Percentiles rank a stretch among this genome's conserved stretches.
These are phyloP conservation scores for Tolypocladium inflatum DNA, from an alignment of 2,329 filamentous ascomycete genomes.

Conservation along the genomic window DNA sequence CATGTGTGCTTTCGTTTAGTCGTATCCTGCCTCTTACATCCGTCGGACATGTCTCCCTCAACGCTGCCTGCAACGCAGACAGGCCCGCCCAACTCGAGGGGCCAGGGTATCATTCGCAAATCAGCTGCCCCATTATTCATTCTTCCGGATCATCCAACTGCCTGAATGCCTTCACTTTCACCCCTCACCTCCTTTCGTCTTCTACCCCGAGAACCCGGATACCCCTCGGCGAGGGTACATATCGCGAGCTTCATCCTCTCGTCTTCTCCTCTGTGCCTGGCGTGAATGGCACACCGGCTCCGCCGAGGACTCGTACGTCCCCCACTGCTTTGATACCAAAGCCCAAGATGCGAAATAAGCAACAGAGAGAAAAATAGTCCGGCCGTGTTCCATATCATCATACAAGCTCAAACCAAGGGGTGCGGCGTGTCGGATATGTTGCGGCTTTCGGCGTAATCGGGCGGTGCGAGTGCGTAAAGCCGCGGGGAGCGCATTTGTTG, in stretches of 20 bases:
- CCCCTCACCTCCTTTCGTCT: background rate
- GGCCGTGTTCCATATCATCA: constrained; percentile 5
- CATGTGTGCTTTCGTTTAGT: background rate
- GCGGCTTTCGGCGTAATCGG: background rate
- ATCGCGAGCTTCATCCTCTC: background rate
- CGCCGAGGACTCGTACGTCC: background rate
- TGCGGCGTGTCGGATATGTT: background rate
- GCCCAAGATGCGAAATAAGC: background rate
- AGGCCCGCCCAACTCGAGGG: background rate
- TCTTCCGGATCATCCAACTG: background rate
- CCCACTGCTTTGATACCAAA: background rate
- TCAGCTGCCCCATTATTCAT: background rate
- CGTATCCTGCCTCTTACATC: background rate
- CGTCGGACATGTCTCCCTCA: background rate
- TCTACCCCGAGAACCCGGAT: background rate
- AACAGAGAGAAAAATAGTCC: background rate
- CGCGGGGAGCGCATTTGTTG: background rate
- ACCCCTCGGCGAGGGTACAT: background rate
- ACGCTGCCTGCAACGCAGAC: background rate
- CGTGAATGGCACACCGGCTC: background rate
- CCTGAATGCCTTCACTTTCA: too few species aligned
- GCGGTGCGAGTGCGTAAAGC: background rate
- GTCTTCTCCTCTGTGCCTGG: too few species aligned
- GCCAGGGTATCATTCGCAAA: background rate
- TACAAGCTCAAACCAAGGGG: background rate